Base-by-base conservation (phyloP, 2,329 filamentous ascomycete species). In the Scolecobasidium constrictum region DNA sequence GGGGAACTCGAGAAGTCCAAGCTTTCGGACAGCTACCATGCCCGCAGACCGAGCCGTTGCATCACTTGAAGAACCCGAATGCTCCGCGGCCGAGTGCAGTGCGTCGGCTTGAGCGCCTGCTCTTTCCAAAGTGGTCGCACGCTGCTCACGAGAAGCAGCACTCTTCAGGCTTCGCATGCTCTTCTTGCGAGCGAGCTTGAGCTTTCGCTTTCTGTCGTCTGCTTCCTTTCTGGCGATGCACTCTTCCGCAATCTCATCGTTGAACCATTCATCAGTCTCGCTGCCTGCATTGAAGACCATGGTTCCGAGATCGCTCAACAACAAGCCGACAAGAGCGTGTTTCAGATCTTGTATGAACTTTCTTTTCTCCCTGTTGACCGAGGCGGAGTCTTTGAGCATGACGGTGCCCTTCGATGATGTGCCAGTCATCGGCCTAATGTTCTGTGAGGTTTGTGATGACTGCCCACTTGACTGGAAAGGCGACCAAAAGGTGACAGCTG, bases 261-360 rank as follows among this genome's bases (percentile, higher is more conserved):
- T 64, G 51, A 95, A 92, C 83, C 90, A 95, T 3, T 71, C 71
- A 58, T 96, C 92, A 1, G 90, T 96, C 64, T 98, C 92, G 34
- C 87, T 94, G 3, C 92, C 92, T 40, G 76, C 77, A n/a, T 80
- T 78, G 60, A 93, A 92, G 1, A 95, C 81, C 21, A 86, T 75
- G 33, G 81, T 87, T 4, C 88, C 87, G 3, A 96, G 70, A 57
- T 98, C 92, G 39, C 90, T 96, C 19, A 96, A 66, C 2, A 96
- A 65, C 15, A 98, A 69, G 49, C 86, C 88, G 2, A 82, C 90
- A 31, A 96, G 65, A 0, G 80, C 83, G 56, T 88, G 83, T 52
- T 81, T 81, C 21, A 94, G 67, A 21, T 86, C 81, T 5, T 76
- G 69, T 42, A 94, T 66, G 59, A 95, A 94, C n/a, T 71, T 73